Evolutionary conservation across 305 asterid genomes (phyloP).

Genomic region (Fraxinus xanthoxyloides): DNA sequence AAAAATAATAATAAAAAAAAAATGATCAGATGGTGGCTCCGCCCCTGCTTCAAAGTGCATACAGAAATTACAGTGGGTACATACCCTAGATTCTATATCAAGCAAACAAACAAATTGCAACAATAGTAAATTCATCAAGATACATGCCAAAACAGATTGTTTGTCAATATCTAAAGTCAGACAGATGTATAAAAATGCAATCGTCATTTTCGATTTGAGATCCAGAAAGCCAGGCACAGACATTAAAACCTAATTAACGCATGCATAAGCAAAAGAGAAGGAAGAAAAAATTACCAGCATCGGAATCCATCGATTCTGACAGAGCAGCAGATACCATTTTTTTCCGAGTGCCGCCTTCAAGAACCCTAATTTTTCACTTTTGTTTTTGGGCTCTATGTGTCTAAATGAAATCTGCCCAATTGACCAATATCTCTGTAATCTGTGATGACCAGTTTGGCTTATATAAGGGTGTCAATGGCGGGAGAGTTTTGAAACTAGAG

Average conservation of each 20-base stretch:
- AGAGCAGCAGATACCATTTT: conserved; percentile 30
- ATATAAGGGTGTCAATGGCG: background rate
- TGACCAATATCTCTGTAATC: background rate
- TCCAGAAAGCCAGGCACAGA: background rate
- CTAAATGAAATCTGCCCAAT: background rate
- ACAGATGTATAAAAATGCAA: background rate
- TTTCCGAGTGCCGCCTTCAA: background rate
- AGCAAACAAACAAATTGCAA: background rate
- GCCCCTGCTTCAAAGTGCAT: background rate
- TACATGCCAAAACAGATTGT: background rate
- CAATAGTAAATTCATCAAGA: background rate
- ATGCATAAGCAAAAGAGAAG: background rate
- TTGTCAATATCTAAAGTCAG: background rate
- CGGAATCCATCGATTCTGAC: conserved; percentile 15
- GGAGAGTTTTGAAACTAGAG: background rate
- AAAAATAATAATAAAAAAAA: no score
- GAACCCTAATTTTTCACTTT: conserved; percentile 22
- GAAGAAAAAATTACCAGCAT: conserved; percentile 20
- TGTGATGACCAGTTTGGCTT: background rate
- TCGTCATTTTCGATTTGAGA: background rate
- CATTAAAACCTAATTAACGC: background rate
- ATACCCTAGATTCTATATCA: background rate
- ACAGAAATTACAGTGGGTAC: background rate
- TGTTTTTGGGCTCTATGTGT: background rate
- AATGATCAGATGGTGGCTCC: background rate